These are phyloP conservation scores for Globisporangium iwayamae DNA, from an alignment of 352 stramenopile species.

Conservation along the genomic window DNA sequence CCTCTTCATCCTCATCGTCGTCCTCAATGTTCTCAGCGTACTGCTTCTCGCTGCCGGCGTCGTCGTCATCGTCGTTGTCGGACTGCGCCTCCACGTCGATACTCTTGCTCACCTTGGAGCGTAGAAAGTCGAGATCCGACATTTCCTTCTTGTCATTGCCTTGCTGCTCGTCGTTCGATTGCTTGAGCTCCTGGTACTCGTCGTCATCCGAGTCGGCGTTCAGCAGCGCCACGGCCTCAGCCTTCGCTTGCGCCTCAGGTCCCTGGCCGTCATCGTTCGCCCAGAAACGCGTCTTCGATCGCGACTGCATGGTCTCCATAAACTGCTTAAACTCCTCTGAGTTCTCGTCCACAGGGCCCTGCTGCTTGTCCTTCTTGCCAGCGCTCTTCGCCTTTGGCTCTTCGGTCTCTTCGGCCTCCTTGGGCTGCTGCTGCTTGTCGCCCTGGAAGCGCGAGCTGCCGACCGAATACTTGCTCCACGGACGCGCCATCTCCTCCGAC, in stretches of 20 bases:
- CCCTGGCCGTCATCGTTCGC: constrained; percentile 87
- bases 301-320: constrained; percentile 88
- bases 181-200: constrained; percentile 87
- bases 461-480: constrained; percentile 89
- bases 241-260: constrained; percentile 23
- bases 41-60: constrained; percentile 30
- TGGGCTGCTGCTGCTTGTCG: constrained; percentile 25
- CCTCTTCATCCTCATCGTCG: constrained; percentile 28
- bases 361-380: constrained; percentile 27
- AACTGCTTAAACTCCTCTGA: constrained; percentile 85
- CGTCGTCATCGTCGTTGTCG: constrained; percentile 26
- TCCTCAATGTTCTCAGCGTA: constrained; percentile 40
- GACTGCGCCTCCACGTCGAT: constrained; percentile 69
- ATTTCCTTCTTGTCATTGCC: constrained; percentile 30
- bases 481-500: constrained; percentile 54
- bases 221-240: constrained; percentile 23
- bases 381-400: constrained; percentile 19
- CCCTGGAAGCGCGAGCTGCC: constrained; percentile 75
- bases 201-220: constrained; percentile 46
- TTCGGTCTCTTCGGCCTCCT: constrained; percentile 16
- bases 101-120: constrained; percentile 91
- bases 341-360: constrained; percentile 25
- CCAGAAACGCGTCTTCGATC: constrained; percentile 88
- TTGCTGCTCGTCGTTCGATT: constrained; percentile 25
- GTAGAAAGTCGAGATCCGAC: constrained; percentile 93